Evolutionary conservation across 2,329 filamentous ascomycete genomes (phyloP), one percentile per base, ranked within the genome.

Genomic region (Didymella segeticola): DNA sequence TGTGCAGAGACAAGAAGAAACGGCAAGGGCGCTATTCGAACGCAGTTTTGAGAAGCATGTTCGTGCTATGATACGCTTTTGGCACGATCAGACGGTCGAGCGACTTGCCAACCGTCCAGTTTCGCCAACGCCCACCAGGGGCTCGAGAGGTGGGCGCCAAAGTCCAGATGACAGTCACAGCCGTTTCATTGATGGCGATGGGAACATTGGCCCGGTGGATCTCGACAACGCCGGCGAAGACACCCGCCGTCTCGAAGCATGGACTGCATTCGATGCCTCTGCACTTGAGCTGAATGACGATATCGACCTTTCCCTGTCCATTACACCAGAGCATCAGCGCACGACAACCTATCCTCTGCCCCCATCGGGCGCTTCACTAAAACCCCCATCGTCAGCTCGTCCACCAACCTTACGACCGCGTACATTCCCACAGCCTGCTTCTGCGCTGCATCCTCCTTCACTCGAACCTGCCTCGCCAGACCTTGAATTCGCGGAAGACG

Each of bases 21-120:
- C 78, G 33, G 82, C 83, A 0, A 74, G 80, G 29, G 81, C 82
- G 6, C 72, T 86, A 58, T 75, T 77, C 43, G 76, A 80, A 15
- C 75, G 83, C 15, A 84, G 82, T 56, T 75, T 81, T 30, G 77
- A 82, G 48, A 82, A 82, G 57, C 84, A 86, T 66, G 72, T 80
- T 23, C 77, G 81, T 50, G 78, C 78, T 25, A 82, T 86, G 75
- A 70, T 87, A 42, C 75, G 80, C 20, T 79, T 81, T 55, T 87
- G 84, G 84, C 65, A 75, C 11, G 78, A 80, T 14, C 79, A 78
- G 47, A 75, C 80, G 57, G 48, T 66, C 1, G 68, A 73, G 23
- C 52, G 68, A 30, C 31, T 58, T 17, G 64, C 63, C 2, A 57
- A 60, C n/a, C 53, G 68, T 38, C 50, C 59, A n/a, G 57, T 52